phyloP scores from a whole-genome alignment of 2,329 filamentous ascomycete genomes.

The Metarhizium guizhouense region DNA sequence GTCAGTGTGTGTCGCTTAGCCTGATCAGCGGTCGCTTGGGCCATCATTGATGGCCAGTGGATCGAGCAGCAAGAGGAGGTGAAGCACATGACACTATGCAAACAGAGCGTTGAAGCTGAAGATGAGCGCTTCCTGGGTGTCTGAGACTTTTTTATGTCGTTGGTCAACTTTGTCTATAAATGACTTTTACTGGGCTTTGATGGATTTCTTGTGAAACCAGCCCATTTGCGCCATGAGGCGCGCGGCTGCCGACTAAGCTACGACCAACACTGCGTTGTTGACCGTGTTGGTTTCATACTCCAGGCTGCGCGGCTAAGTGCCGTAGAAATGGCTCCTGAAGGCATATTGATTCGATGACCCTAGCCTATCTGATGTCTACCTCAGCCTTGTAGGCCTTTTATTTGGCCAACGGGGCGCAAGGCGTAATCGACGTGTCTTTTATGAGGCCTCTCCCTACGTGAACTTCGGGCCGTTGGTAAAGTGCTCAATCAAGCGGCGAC shows the following conservation, averaged over 20 bases:
- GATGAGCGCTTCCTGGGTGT: not conserved
- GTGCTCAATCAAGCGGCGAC: slow-evolving; percentile 19
- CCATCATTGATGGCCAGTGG: not conserved
- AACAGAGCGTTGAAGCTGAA: not conserved
- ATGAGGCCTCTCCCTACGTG: not conserved
- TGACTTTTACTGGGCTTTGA: not conserved
- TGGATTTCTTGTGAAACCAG: not conserved
- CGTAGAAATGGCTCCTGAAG: not conserved
- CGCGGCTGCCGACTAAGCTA: not conserved
- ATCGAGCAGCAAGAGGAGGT: no score
- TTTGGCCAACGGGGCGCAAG: not conserved
- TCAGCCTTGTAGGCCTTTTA: not conserved
- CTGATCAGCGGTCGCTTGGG: no score
- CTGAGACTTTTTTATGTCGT: not conserved
- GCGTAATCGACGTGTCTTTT: not conserved
- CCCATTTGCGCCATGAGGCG: not conserved
- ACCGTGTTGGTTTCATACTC: not conserved
- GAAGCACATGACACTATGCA: not conserved
- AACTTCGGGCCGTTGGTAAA: slow-evolving; percentile 14
- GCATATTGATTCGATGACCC: not conserved
- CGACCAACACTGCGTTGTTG: not conserved
- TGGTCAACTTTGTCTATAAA: not conserved
- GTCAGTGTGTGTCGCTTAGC: not conserved
- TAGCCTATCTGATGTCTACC: not conserved
- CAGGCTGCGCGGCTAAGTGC: not conserved